Evolutionary conservation across 2,329 filamentous ascomycete genomes (phyloP).

Genomic region (Bertia moriformis): DNA sequence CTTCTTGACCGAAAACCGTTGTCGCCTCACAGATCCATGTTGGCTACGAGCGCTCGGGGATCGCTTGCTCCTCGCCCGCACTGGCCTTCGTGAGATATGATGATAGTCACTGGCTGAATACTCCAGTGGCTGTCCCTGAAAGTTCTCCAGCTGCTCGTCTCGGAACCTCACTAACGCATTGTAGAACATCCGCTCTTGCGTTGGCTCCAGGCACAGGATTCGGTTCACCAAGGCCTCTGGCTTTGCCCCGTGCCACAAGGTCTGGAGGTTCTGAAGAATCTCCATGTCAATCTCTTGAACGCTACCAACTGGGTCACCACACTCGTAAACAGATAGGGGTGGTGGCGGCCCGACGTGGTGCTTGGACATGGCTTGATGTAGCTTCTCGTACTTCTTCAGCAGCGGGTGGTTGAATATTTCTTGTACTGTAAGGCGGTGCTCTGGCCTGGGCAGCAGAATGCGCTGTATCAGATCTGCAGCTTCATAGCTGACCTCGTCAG

Average conservation of each 20-base stretch:
- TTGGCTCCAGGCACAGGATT: slow-evolving; percentile 22
- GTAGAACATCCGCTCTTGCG: slow-evolving; percentile 55
- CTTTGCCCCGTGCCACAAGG: slow-evolving; percentile 48
- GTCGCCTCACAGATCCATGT: too few relatives aligned
- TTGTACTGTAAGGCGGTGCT: slow-evolving; percentile 41
- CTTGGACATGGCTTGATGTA: neutral
- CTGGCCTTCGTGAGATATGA: neutral
- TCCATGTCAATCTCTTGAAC: slow-evolving; percentile 43
- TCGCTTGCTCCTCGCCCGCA: too few relatives aligned
- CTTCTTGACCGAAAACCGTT: neutral
- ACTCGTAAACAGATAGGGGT: neutral
- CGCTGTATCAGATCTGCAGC: slow-evolving; percentile 41
- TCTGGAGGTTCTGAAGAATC: slow-evolving; percentile 46
- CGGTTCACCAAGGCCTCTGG: slow-evolving; percentile 36
- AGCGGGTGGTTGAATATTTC: slow-evolving; percentile 49
- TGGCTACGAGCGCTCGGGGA: too few relatives aligned
- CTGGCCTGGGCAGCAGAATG: slow-evolving; percentile 44
- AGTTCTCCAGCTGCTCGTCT: slow-evolving; percentile 51
- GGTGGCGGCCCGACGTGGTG: neutral
- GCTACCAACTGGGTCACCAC: slow-evolving; percentile 6
- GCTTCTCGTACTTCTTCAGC: slow-evolving; percentile 15
- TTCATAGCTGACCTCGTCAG: slow-evolving; percentile 29
- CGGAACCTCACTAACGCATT: slow-evolving; percentile 44
- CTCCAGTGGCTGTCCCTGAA: slow-evolving; percentile 10
- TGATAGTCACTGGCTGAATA: neutral